Percentiles rank a stretch among this genome's conserved stretches.
Conservation (phyloP, 2,329 filamentous ascomycete genomes). For the Apiospora pterosperma region DNA sequence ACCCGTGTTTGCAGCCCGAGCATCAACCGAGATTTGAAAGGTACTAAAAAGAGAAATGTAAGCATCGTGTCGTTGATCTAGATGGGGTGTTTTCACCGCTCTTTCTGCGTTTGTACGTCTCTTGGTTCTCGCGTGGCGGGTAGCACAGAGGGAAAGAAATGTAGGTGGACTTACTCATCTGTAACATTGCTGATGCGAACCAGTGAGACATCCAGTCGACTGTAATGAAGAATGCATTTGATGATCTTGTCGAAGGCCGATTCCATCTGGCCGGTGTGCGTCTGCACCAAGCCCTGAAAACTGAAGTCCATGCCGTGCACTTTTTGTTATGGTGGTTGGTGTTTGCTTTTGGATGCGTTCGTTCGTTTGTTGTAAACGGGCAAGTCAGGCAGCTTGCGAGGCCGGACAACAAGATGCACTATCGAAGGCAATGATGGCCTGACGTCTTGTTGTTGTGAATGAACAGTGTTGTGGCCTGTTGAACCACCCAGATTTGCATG, state of each 20-base stretch:
- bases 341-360: background rate
- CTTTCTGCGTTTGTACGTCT: background rate
- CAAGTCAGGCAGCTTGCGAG: background rate
- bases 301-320: constrained; percentile 16
- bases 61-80: background rate
- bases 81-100: background rate
- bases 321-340: background rate
- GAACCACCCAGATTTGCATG: background rate
- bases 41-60: constrained; percentile 11
- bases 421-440: background rate
- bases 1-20: constrained; percentile 18
- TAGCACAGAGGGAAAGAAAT: background rate
- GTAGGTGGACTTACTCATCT: constrained; percentile 21
- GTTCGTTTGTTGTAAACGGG: background rate
- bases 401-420: background rate
- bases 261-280: background rate
- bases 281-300: constrained; percentile 12
- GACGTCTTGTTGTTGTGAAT: background rate
- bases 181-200: constrained; percentile 25
- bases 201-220: constrained; percentile 17
- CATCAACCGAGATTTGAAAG: constrained; percentile 21
- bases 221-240: constrained; percentile 15
- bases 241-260: constrained; percentile 9
- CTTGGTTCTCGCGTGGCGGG: background rate
- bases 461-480: background rate